Conservation (phyloP, 129 eudicot genomes). For the Scalesia atractyloides region DNA sequence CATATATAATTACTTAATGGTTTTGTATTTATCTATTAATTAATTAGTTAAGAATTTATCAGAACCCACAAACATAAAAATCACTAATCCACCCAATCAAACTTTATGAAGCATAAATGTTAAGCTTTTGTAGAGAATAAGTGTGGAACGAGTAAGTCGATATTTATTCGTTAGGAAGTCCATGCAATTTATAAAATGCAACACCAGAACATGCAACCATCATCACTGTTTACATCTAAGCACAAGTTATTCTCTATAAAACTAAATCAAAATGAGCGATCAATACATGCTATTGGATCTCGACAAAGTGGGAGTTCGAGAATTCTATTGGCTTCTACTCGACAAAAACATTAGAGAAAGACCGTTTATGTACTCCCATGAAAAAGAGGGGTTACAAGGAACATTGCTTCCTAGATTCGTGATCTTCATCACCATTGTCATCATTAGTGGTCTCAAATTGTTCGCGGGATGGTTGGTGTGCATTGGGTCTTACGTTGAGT, state of each 20-base stretch:
- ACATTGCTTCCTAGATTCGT: constrained; percentile 9
- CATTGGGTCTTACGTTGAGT: constrained; percentile 10
- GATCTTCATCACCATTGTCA: constrained; percentile 20
- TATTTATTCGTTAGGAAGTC: background rate
- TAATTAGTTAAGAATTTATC: background rate
- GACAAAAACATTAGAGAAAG: constrained; percentile 18
- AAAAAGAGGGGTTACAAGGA: constrained; percentile 10
- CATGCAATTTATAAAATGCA: background rate
- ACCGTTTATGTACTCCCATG: constrained; percentile 24
- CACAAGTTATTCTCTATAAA: background rate
- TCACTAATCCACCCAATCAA: background rate
- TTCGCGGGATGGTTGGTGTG: background rate
- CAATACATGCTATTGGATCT: constrained; percentile 16
- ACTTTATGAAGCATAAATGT: no score
- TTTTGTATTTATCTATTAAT: background rate
- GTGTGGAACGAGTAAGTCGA: constrained; percentile 2
- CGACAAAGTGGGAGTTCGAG: constrained; percentile 12
- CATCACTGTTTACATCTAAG: background rate
- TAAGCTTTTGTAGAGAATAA: constrained; percentile 1
- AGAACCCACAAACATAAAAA: no score
- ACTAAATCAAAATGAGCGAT: background rate
- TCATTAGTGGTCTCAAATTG: background rate
- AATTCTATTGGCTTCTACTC: constrained; percentile 20
- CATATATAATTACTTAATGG: background rate
- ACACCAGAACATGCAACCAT: background rate